A percentile compares a stretch with the other conserved stretches of the same genome.
Evolutionary conservation across 2,329 filamentous ascomycete genomes (phyloP).

Genomic region (Claviceps purpurea): DNA sequence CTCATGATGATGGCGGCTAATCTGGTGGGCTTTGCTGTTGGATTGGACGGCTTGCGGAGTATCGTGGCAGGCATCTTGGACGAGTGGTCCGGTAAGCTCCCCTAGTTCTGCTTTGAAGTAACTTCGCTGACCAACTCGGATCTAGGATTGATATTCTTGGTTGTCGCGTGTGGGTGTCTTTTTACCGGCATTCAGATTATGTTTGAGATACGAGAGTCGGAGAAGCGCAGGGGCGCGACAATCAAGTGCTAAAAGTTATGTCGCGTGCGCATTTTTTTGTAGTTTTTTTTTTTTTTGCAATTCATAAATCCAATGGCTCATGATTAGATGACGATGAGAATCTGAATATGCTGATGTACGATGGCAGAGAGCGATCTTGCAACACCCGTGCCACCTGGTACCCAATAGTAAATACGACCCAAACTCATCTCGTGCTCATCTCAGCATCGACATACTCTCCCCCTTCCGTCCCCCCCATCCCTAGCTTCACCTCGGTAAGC

Average conservation of each 20-base stretch:
- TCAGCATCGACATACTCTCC: constrained; percentile 12
- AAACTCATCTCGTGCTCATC: constrained; percentile 7
- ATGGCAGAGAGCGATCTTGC: too few relatives aligned
- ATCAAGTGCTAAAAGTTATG: constrained; percentile 49
- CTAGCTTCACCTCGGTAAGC: constrained; percentile 33
- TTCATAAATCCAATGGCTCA: too few relatives aligned
- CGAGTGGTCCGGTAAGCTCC: constrained; percentile 50
- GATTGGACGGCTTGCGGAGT: constrained; percentile 70
- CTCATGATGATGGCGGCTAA: constrained; percentile 96
- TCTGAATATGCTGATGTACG: too few relatives aligned
- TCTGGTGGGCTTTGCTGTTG: constrained; percentile 86
- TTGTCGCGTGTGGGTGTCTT: constrained; percentile 55
- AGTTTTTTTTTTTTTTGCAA: too few relatives aligned
- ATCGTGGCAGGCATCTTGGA: constrained; percentile 64
- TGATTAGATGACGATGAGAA: too few relatives aligned
- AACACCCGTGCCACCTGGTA: too few relatives aligned
- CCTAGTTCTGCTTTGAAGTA: too few relatives aligned
- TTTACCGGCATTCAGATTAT: constrained; percentile 87
- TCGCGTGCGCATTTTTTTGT: background rate
- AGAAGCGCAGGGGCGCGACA: constrained; percentile 67
- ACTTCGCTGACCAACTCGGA: background rate
- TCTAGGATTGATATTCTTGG: constrained; percentile 57
- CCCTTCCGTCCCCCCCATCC: constrained; percentile 26
- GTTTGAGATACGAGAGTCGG: constrained; percentile 85
- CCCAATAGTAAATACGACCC: too few relatives aligned